Percentiles rank a stretch among this genome's conserved stretches.
Evolutionary conservation across 768 basidiomycete species (phyloP).

Genomic region (Hydnomerulius pinastri): DNA sequence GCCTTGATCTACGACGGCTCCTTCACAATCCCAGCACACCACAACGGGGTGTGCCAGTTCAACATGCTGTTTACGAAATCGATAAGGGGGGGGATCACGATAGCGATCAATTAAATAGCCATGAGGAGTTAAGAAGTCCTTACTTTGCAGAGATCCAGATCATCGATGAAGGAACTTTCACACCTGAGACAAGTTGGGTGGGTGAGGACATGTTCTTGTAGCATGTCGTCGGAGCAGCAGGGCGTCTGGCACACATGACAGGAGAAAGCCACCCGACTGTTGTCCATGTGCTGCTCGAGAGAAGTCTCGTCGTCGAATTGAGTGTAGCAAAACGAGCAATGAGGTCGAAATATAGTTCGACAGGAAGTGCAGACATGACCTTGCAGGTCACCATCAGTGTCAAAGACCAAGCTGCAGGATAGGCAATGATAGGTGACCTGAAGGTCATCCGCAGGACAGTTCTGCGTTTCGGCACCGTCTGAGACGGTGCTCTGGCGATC

Average conservation of each 20-base stretch:
- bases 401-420: constrained; percentile 17
- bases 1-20: constrained; percentile 20
- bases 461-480: not conserved
- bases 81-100: not conserved
- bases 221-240: constrained; percentile 25
- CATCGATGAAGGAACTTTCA: constrained; percentile 16
- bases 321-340: constrained; percentile 23
- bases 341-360: constrained; percentile 9
- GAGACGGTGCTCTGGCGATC: constrained; percentile 2
- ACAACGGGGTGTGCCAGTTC: constrained; percentile 23
- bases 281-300: constrained; percentile 21
- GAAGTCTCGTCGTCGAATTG: constrained; percentile 20
- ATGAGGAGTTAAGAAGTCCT: not conserved
- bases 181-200: constrained; percentile 29
- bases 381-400: constrained; percentile 7
- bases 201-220: constrained; percentile 25
- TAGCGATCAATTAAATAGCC: not conserved
- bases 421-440: constrained; percentile 9
- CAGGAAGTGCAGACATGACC: constrained; percentile 18
- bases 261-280: constrained; percentile 7
- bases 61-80: constrained; percentile 19
- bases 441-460: not conserved
- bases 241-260: constrained; percentile 22
- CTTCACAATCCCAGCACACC: constrained; percentile 33
- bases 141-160: constrained; percentile 22